These are phyloP conservation scores for Harrya chromipes DNA, from an alignment of 768 basidiomycete genomes.

Conservation along the genomic window DNA sequence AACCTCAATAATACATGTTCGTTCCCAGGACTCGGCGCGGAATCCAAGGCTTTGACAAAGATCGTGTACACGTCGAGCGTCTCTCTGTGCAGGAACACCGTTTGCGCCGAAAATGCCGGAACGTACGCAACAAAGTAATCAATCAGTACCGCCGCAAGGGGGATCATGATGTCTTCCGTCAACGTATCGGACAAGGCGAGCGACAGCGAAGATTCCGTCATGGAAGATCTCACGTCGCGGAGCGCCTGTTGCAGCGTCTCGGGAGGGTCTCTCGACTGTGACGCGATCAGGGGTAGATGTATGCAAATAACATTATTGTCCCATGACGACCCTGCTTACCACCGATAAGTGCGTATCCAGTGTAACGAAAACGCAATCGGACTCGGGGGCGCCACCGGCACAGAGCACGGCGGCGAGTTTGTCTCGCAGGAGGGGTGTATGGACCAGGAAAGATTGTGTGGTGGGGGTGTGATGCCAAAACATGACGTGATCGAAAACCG, in stretches of 20 bases:
- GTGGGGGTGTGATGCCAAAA: conserved; percentile 46
- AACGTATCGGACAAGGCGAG: conserved; percentile 30
- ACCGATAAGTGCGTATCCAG: conserved; percentile 16
- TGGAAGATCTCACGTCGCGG: background rate
- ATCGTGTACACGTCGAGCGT: conserved; percentile 50
- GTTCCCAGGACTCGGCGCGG: background rate
- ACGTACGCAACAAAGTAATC: conserved; percentile 61
- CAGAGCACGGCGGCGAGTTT: conserved; percentile 7
- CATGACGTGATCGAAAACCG: conserved; percentile 39
- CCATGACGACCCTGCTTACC: conserved; percentile 15
- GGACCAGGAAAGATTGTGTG: conserved; percentile 57
- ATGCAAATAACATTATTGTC: background rate
- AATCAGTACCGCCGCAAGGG: conserved; percentile 56
- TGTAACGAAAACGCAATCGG: conserved; percentile 17
- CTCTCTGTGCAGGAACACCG: conserved; percentile 43
- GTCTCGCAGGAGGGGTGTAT: conserved; percentile 25
- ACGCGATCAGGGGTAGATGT: background rate
- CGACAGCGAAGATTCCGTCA: conserved; percentile 15
- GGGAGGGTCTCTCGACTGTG: conserved; percentile 13
- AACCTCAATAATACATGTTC: conserved; percentile 51
- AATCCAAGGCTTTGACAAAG: background rate
- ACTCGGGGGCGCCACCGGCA: background rate
- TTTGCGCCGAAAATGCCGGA: conserved; percentile 39
- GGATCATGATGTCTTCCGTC: conserved; percentile 35
- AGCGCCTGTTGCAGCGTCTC: conserved; percentile 14